Conservation (phyloP, 2,329 filamentous ascomycete species). For the Hymenoscyphus occultus region DNA sequence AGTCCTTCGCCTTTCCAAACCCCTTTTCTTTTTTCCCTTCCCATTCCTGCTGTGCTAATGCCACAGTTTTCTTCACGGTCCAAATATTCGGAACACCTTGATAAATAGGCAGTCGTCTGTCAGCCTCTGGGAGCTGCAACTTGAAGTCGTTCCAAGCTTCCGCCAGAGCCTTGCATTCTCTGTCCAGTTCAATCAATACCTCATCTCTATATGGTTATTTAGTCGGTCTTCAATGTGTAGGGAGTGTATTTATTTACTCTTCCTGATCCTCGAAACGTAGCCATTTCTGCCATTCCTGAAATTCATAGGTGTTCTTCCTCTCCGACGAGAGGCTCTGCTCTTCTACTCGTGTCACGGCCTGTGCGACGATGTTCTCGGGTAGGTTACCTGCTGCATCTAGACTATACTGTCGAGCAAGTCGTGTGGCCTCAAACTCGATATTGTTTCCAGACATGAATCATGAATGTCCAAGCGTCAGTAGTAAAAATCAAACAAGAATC, state of each 20-base stretch:
- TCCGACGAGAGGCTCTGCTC: neutral
- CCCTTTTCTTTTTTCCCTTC: constrained; percentile 2
- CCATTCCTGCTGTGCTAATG: neutral
- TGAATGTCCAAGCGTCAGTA: neutral
- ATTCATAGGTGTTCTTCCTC: neutral
- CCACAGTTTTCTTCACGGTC: constrained; percentile 1
- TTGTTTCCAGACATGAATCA: neutral
- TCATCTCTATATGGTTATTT: neutral
- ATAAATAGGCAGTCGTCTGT: neutral
- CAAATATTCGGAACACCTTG: constrained; percentile 2
- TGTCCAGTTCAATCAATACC: neutral
- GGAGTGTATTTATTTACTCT: neutral
- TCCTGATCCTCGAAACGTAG: neutral
- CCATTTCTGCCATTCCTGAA: neutral
- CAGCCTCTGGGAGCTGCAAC: neutral
- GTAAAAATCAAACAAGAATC: neutral
- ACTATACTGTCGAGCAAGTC: neutral
- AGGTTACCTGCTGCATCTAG: neutral
- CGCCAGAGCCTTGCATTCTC: neutral
- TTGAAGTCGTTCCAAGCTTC: neutral
- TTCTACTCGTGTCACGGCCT: neutral
- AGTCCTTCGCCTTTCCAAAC: neutral
- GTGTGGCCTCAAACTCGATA: neutral
- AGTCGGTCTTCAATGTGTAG: neutral
- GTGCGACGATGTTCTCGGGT: neutral